Conservation (phyloP, 345 rosid species). For the Bretschneidera sinensis region DNA sequence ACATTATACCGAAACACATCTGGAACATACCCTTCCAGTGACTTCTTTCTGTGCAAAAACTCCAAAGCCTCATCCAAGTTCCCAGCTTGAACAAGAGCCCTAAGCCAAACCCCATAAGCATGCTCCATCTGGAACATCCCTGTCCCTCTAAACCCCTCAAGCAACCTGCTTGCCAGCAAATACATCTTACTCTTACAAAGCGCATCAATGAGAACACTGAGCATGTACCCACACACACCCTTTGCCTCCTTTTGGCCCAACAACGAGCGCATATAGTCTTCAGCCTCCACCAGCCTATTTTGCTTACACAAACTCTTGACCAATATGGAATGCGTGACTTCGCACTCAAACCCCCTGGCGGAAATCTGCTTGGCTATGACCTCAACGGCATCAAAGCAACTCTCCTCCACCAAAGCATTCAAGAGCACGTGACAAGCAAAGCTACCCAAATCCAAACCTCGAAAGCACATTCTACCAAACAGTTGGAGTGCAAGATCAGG, state of each 20-base stretch:
- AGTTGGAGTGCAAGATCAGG: conserved; percentile 60
- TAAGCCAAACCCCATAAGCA: conserved; percentile 61
- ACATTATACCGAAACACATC: conserved; percentile 52
- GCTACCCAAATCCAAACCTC: conserved; percentile 67
- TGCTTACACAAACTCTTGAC: conserved; percentile 62
- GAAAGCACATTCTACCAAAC: conserved; percentile 70
- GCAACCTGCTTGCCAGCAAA: conserved; percentile 45
- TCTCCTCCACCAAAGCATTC: conserved; percentile 68
- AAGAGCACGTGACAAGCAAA: conserved; percentile 60
- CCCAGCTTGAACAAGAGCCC: conserved; percentile 42
- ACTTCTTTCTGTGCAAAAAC: conserved; percentile 49
- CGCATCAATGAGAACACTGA: conserved; percentile 42
- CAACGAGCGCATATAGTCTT: conserved; percentile 39
- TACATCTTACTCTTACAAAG: conserved; percentile 42
- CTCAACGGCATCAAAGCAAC: conserved; percentile 43
- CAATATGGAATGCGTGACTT: conserved; percentile 46
- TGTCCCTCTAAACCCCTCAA: conserved; percentile 45
- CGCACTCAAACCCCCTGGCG: conserved; percentile 36
- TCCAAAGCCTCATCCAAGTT: conserved; percentile 44
- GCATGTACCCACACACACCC: conserved; percentile 27
- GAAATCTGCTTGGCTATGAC: conserved; percentile 52
- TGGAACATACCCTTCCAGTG: conserved; percentile 47
- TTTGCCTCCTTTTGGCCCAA: conserved; percentile 16
- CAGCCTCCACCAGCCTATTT: conserved; percentile 52
- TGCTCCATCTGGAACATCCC: conserved; percentile 35